phyloP scores from a whole-genome alignment of 805 yeast species.

The Cyberlindnera meyerae region DNA sequence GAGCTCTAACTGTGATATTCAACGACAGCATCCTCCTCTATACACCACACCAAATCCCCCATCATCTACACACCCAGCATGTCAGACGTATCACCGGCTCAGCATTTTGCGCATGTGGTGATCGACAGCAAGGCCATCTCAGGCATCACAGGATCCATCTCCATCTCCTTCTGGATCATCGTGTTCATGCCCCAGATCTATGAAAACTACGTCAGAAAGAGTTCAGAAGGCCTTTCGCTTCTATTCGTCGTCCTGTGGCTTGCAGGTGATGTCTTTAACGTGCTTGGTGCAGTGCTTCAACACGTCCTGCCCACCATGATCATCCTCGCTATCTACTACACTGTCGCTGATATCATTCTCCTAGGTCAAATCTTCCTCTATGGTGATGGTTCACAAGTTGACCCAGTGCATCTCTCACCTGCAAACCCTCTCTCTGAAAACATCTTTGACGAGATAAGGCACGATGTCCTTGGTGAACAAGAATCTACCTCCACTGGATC shows the following conservation, averaged over 20 bases:
- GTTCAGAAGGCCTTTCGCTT: constrained; percentile 86
- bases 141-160: constrained; percentile 54
- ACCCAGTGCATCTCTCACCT: constrained; percentile 78
- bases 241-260: constrained; percentile 88
- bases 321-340: constrained; percentile 85
- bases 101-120: constrained; percentile 17
- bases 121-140: constrained; percentile 25
- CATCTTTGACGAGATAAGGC: constrained; percentile 58
- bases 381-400: constrained; percentile 57
- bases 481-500: constrained; percentile 14
- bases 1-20: too few species aligned
- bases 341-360: constrained; percentile 82
- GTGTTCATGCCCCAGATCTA: constrained; percentile 96
- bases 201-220: constrained; percentile 80
- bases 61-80: background rate
- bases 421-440: constrained; percentile 79
- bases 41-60: background rate
- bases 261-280: constrained; percentile 90
- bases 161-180: constrained; percentile 96
- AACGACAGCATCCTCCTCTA: too few species aligned
- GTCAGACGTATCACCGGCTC: constrained; percentile 7
- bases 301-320: constrained; percentile 94
- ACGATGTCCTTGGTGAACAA: constrained; percentile 30
- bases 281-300: constrained; percentile 84
- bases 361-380: constrained; percentile 80